Evolutionary conservation across 306 rosid genomes (phyloP).

Genomic region (Medicago truncatula): DNA sequence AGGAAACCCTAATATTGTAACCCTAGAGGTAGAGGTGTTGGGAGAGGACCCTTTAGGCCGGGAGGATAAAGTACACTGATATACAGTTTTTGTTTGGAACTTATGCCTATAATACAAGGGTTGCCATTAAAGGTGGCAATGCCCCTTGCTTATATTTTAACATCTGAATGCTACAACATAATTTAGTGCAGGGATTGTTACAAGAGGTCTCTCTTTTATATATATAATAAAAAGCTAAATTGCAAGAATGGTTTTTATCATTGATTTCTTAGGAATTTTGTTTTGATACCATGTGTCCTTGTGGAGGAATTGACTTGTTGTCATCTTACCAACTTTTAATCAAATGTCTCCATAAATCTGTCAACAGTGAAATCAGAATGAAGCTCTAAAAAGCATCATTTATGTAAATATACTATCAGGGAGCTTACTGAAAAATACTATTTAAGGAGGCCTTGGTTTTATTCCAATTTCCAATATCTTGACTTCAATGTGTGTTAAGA

Average conservation of each 20-base stretch:
- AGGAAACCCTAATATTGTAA: too few relatives aligned
- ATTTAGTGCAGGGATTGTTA: constrained; percentile 12
- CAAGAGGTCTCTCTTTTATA: too few relatives aligned
- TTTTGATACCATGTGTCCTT: too few relatives aligned
- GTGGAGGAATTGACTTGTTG: too few relatives aligned
- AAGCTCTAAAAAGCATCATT: not conserved
- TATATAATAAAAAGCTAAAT: too few relatives aligned
- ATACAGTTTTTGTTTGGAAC: not conserved
- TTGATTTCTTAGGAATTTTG: too few relatives aligned
- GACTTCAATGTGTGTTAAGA: too few relatives aligned
- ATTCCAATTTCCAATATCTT: too few relatives aligned
- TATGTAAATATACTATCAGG: not conserved
- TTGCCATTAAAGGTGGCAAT: constrained; percentile 2
- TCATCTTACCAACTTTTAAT: too few relatives aligned
- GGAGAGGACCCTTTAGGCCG: constrained; percentile 46
- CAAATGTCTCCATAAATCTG: not conserved
- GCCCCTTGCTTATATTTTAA: constrained; percentile 21
- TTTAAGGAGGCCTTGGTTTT: too few relatives aligned
- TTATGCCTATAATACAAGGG: constrained; percentile 22
- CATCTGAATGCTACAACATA: constrained; percentile 11
- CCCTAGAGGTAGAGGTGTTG: constrained; percentile 8
- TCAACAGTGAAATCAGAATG: not conserved
- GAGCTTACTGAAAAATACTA: too few relatives aligned
- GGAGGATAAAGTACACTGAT: not conserved
- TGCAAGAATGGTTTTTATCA: too few relatives aligned